Evolutionary conservation across 139 green algal genomes (phyloP).

Genomic region (Tetradesmus lagerheimii): DNA sequence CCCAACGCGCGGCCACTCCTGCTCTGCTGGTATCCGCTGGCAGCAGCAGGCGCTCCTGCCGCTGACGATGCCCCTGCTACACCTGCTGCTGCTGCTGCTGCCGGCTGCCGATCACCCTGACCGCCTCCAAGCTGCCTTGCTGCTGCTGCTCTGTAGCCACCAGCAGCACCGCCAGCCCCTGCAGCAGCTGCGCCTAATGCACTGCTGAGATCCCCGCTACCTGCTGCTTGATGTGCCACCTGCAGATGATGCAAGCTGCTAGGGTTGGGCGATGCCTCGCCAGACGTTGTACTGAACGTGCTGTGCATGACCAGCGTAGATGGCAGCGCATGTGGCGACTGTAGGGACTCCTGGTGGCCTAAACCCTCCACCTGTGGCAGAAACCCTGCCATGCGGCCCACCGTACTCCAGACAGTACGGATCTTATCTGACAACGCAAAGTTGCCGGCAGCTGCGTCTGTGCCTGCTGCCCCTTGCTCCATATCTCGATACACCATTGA

Average conservation of each 20-base stretch:
- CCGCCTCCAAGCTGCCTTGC: not conserved
- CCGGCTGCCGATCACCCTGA: not conserved
- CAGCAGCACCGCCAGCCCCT: not conserved
- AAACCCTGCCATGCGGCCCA: slow-evolving; percentile 30
- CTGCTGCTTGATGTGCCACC: not conserved
- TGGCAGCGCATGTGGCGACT: not conserved
- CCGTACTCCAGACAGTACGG: slow-evolving; percentile 6
- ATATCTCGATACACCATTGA: not conserved
- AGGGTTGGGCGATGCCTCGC: not conserved
- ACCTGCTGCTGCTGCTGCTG: not conserved
- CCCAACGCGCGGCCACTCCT: not conserved
- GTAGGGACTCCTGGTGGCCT: not conserved
- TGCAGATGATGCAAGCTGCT: not conserved
- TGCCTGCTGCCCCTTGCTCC: not conserved
- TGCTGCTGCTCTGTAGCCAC: not conserved
- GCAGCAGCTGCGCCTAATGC: not conserved
- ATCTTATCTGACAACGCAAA: not conserved
- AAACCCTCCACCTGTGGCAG: not conserved
- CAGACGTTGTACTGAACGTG: not conserved
- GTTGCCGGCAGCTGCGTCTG: not conserved
- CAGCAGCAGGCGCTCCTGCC: not conserved
- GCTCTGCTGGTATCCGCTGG: not conserved
- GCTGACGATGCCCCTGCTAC: too few relatives aligned
- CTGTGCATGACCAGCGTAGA: not conserved
- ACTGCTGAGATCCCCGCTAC: not conserved